Base-by-base conservation (phyloP, 768 basidiomycete species). In the Lactarius tabidus region DNA sequence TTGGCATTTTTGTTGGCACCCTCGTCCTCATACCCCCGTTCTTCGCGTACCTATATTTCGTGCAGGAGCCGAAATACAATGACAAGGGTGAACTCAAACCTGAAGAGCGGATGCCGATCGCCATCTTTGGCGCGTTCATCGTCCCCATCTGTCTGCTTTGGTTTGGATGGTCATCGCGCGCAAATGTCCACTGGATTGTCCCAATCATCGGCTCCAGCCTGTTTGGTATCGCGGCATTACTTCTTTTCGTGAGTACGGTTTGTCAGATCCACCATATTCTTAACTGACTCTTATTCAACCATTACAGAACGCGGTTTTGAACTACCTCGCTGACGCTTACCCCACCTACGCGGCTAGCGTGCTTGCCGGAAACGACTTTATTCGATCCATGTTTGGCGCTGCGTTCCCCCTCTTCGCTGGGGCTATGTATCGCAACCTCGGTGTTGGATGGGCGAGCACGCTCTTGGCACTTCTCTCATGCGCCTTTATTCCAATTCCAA, bases 321-420 rank as follows among this genome's bases (percentile, higher is more conserved):
- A 72, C 59, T 77, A 77, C 66, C 64, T 75, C 31, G 65, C 74
- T 1, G 71, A 71, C 41, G 75, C 74, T 38, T 77, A 77, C 59
- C 73, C 74, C 2, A 64, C 53, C 0, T 74, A 76, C 60, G 73
- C 72, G 1, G 77, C 76, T 31, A 71, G 70, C 45, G 75, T 77
- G 31, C 70, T 77, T 17, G 76, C 76, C 1, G 76, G 76, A 35
- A 77, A 76, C 55, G 76, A 72, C 59, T 65, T 77, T 17, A 75
- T 76, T 66, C 70, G 76, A 4, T 72, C 74, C 1, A 66, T 70
- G 62, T 71, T 76, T 39, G 64, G 64, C 31, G 54, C 60, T 2
- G 54, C 6, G 2, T 65, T 63, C 31, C 66, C 66, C 1, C 61
- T 72, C 23, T 72, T 74, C 43, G 70, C 71, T 5, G 60, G 65